Base-by-base conservation (phyloP, 208 protist species). In the Strigomonas culicis region DNA sequence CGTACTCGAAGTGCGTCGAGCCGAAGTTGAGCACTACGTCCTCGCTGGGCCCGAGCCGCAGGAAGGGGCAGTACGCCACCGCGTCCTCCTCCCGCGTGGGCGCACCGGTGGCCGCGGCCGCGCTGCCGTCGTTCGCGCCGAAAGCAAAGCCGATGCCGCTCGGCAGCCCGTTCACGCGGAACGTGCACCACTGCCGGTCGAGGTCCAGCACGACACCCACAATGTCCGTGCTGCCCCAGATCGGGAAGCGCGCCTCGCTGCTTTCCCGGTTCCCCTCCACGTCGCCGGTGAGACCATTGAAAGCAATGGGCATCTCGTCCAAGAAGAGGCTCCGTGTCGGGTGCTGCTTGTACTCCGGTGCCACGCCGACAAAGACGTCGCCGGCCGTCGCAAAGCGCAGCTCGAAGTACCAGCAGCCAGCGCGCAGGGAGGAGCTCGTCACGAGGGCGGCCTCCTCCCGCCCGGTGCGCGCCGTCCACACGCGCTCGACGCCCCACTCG, bases 321-420 rank as follows among this genome's bases (percentile, higher is more conserved):
- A 24, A 17, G 11, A 39, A 32, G 4, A 39, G 21, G 21, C 30
- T 17, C 2, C 3, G 32, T 6, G n/a, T 24, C 28, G 46, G 44
- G 13, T 24, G 52, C 0, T 24, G 41, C 17, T 56, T 53, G 46
- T 61, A 28, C 1, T 65, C 52, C 25, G 87, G 80, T 65, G 92
- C 31, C 0, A 95, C 89, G 39, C 92, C 92, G 49, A 97, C 68
- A 47, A 70, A 86, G 0, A 93, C 53, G 63, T 89, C 77, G 31
- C 88, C 88, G 0, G 63, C 64, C 1, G 75, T 79, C 31, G 74
- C 77, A 31, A 94, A 80, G 19, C 80, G 74, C 59, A 92, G 61
- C 75, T 97, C 92, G 79, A 85, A 97, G 66, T 97, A 97, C 90
- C 92, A 97, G 56, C 60, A 57, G 28, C 90, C 92, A 1, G 43